Evolutionary conservation across 2,329 filamentous ascomycete species (phyloP).

Genomic region (Fusarium stilboides): DNA sequence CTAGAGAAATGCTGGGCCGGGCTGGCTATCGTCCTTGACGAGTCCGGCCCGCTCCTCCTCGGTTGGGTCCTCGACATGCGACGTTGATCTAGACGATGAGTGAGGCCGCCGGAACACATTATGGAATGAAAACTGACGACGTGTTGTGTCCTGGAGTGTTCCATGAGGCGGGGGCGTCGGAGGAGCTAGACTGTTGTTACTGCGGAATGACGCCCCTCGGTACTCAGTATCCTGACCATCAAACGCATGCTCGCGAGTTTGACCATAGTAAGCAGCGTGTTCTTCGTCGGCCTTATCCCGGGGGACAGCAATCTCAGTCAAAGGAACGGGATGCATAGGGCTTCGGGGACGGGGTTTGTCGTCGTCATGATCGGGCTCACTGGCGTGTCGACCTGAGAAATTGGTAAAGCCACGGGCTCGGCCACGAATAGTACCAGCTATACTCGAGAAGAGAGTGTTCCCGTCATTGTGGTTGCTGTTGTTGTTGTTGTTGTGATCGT

Average conservation of each 20-base stretch:
- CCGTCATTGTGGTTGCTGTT: constrained; percentile 67
- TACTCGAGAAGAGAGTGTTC: constrained; percentile 67
- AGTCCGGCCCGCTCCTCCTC: constrained; percentile 89
- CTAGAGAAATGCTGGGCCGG: constrained; percentile 42
- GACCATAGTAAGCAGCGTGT: constrained; percentile 58
- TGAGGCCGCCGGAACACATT: constrained; percentile 75
- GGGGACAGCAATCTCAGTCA: constrained; percentile 73
- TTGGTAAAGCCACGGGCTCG: constrained; percentile 55
- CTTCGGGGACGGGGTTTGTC: constrained; percentile 65
- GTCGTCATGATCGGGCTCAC: constrained; percentile 55
- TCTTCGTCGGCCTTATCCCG: constrained; percentile 63
- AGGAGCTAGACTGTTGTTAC: constrained; percentile 64
- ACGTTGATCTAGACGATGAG: constrained; percentile 53
- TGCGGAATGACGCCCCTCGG: constrained; percentile 62
- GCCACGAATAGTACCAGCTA: constrained; percentile 67
- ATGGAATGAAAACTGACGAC: constrained; percentile 92
- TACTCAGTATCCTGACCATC: constrained; percentile 63
- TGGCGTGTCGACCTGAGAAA: constrained; percentile 51
- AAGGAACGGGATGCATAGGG: constrained; percentile 73
- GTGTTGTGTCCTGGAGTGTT: constrained; percentile 73
- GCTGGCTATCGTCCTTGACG: constrained; percentile 72
- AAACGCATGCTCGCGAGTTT: constrained; percentile 64
- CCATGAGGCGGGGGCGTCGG: constrained; percentile 75
- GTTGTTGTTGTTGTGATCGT: constrained; percentile 65
- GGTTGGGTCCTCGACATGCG: constrained; percentile 64